These are phyloP conservation scores for Salix dunnii DNA, from an alignment of 345 rosid species.

Conservation along the genomic window DNA sequence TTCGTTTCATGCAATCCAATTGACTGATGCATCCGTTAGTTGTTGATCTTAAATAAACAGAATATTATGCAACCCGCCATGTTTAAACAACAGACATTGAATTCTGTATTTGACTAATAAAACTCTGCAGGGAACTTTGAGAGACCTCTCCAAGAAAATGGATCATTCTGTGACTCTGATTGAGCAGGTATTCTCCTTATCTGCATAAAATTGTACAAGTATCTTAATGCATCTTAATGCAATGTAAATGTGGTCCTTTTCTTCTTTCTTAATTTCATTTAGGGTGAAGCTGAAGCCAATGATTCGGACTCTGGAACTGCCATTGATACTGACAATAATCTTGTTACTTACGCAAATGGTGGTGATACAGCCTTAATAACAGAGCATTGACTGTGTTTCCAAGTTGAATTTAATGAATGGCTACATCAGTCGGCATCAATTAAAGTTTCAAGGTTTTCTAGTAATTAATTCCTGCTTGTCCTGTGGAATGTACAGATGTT, in stretches of 20 bases:
- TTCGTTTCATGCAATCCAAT: background rate
- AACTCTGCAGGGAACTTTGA: constrained; percentile 54
- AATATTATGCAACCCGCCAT: background rate
- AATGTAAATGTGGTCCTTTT: background rate
- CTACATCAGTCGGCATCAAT: background rate
- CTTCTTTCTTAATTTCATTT: background rate
- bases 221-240: background rate
- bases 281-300: constrained; percentile 54
- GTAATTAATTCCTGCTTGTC: constrained; percentile 23
- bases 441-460: constrained; percentile 24
- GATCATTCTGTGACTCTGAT: constrained; percentile 43
- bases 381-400: constrained; percentile 26
- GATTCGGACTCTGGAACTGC: constrained; percentile 42
- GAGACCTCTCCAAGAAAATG: constrained; percentile 59
- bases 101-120: constrained; percentile 4
- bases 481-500: constrained; percentile 43
- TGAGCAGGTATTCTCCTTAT: constrained; percentile 40
- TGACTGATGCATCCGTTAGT: too few relatives aligned
- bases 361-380: constrained; percentile 40
- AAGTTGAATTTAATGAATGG: background rate
- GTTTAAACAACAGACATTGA: background rate
- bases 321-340: constrained; percentile 34
- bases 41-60: too few relatives aligned
- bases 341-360: constrained; percentile 42
- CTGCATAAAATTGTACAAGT: too few relatives aligned